These are phyloP conservation scores for Urostyla sp. DNA, from an alignment of 73 alveolate species.

Conservation along the genomic window DNA sequence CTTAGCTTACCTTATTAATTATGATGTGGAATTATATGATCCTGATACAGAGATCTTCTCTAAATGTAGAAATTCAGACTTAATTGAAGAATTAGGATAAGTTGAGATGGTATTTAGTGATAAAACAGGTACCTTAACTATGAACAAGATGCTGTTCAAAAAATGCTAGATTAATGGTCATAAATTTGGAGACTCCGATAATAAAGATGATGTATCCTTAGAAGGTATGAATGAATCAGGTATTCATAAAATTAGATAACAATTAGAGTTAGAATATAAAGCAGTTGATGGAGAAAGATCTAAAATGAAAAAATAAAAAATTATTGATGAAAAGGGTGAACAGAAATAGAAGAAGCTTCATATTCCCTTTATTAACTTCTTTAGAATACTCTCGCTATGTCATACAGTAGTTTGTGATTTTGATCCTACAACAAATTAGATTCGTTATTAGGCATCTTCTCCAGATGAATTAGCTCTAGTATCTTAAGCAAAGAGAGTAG, in stretches of 20 bases:
- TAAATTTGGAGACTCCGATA: conserved; percentile 75
- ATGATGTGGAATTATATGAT: conserved; percentile 76
- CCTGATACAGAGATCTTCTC: conserved; percentile 68
- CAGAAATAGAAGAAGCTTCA: conserved; percentile 60
- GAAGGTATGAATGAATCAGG: conserved; percentile 65
- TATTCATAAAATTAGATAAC: not conserved
- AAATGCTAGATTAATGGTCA: conserved; percentile 77
- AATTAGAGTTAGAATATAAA: not conserved
- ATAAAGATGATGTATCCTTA: conserved; percentile 53
- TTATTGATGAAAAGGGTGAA: conserved; percentile 52
- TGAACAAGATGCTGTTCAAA: conserved; percentile 85
- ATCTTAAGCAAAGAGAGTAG: conserved; percentile 88
- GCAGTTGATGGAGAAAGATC: not conserved
- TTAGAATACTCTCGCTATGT: conserved; percentile 69
- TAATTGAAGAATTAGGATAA: conserved; percentile 87
- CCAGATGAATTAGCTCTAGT: conserved; percentile 98
- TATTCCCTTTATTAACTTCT: conserved; percentile 66
- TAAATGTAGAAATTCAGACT: conserved; percentile 74
- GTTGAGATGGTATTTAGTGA: conserved; percentile 86
- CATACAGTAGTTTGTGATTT: conserved; percentile 82
- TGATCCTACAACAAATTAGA: conserved; percentile 75
- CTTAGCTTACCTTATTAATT: conserved; percentile 71
- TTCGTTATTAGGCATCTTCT: conserved; percentile 85
- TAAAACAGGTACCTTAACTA: conserved; percentile 91
- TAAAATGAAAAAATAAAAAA: not conserved